Base-by-base conservation (phyloP, 148 eudicot species). In the Rheum nobile region DNA sequence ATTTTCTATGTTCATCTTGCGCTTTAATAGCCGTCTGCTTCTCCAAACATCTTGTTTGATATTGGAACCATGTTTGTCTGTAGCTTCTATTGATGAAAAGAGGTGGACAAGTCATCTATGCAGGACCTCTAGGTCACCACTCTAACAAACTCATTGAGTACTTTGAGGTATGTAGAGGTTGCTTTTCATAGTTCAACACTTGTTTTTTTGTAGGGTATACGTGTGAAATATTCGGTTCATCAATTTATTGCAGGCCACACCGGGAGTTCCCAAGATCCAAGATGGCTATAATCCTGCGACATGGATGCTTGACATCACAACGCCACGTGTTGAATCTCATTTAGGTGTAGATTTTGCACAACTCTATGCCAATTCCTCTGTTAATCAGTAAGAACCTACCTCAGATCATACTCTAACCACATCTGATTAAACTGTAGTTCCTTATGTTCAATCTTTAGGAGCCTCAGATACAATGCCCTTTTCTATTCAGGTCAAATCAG, bases 51-150 rank as follows among this genome's bases (percentile, higher is more conserved):
- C 59, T 26, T 6, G 17, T 2, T 67, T 46, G 41, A 65, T 6
- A 44, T 31, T 41, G n/a, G 28, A 32, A 19, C n/a, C 63, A 17
- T 67, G 32, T n/a, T 31, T 63, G 48, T 22, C 28, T 84, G 82
- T 84, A 91, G 97, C 83, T 91, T 39, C 72, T 91, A 31, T 71
- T 91, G 78, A 86, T 91, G 92, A 89, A 89, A 82, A 81, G 87
- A 75, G 97, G 97, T 77, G 97, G 97, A 50, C 87, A 80, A 76
- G 82, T 88, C 67, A 83, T 84, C 24, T 91, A 89, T 82, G 89
- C 82, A 8, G 97, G 95, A 41, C 81, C 84, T 47, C 87, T 91
- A 31, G 97, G 97, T 63, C 87, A 70, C 22, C 81, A 78, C 4
- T 89, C 97, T 8, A 77, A 79, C 35, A 80, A 79, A 71, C 89